Percentiles rank a stretch among this genome's conserved stretches.
These are phyloP conservation scores for Gloeophyllum trabeum DNA, from an alignment of 768 basidiomycete species.

Conservation along the genomic window DNA sequence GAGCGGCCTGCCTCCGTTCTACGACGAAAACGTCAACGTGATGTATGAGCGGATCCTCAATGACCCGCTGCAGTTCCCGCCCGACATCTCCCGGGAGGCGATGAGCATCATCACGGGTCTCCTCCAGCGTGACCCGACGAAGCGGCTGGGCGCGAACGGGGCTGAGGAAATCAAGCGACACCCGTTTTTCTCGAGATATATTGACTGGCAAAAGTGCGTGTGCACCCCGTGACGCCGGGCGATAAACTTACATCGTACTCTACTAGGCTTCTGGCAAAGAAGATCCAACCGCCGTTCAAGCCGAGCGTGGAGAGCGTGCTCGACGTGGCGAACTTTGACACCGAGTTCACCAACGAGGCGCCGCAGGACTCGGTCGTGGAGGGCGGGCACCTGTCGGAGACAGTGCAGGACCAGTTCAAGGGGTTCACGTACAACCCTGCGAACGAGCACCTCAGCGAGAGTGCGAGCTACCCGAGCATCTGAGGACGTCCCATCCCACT, in stretches of 20 bases:
- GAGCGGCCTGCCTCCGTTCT: slow-evolving; percentile 96
- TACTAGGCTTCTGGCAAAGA: slow-evolving; percentile 70
- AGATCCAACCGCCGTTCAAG: slow-evolving; percentile 97
- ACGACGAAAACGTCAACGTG: slow-evolving; percentile 96
- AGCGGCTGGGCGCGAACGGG: slow-evolving; percentile 83
- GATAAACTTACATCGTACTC: background rate
- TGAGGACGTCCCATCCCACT: no score
- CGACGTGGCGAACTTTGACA: slow-evolving; percentile 94
- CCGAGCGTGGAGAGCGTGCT: slow-evolving; percentile 92
- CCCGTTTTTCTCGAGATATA: slow-evolving; percentile 88
- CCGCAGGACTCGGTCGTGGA: slow-evolving; percentile 94
- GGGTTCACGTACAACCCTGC: slow-evolving; percentile 86
- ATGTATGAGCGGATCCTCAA: slow-evolving; percentile 95
- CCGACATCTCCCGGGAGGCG: slow-evolving; percentile 83
- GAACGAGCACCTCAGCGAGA: slow-evolving; percentile 78
- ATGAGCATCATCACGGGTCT: slow-evolving; percentile 81
- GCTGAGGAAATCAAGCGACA: slow-evolving; percentile 95
- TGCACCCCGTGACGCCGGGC: background rate
- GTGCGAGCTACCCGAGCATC: slow-evolving; percentile 58
- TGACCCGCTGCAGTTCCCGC: slow-evolving; percentile 87
- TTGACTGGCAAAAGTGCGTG: slow-evolving; percentile 77
- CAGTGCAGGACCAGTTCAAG: slow-evolving; percentile 92
- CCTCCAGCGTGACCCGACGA: slow-evolving; percentile 78
- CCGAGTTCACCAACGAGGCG: slow-evolving; percentile 93
- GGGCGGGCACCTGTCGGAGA: slow-evolving; percentile 86